phyloP scores from a whole-genome alignment of 2,329 filamentous ascomycete species.

The Pseudogymnoascus verrucosus region DNA sequence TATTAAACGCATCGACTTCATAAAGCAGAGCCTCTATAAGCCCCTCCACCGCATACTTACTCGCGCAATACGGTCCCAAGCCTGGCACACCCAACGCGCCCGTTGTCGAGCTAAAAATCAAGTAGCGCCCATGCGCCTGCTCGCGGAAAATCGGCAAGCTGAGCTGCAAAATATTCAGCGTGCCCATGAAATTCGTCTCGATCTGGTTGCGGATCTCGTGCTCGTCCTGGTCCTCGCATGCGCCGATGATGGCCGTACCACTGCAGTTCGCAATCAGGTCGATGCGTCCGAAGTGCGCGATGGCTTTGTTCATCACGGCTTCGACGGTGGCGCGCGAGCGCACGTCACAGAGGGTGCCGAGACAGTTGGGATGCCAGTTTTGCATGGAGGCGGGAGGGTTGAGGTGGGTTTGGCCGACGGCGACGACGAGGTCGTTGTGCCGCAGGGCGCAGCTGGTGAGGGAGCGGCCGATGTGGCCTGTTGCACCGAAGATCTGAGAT shows the following conservation, averaged over 20 bases:
- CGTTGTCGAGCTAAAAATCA: conserved; percentile 90
- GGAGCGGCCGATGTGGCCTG: conserved; percentile 92
- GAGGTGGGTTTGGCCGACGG: conserved; percentile 77
- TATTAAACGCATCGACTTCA: conserved; percentile 83
- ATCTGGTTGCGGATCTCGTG: conserved; percentile 93
- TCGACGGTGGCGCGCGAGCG: conserved; percentile 71
- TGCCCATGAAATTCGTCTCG: conserved; percentile 96
- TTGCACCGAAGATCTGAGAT: conserved; percentile 77
- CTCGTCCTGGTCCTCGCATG: conserved; percentile 95
- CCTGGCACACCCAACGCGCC: conserved; percentile 92
- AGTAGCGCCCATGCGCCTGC: conserved; percentile 68
- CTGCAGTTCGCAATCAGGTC: conserved; percentile 92
- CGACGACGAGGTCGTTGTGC: conserved; percentile 75
- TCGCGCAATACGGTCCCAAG: conserved; percentile 88
- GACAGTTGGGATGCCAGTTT: conserved; percentile 60
- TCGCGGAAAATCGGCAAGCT: conserved; percentile 81
- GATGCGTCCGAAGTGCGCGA: conserved; percentile 69
- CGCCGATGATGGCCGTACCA: conserved; percentile 89
- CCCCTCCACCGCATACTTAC: conserved; percentile 94
- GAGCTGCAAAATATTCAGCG: conserved; percentile 83
- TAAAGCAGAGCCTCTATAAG: conserved; percentile 95
- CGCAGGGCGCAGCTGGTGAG: conserved; percentile 74
- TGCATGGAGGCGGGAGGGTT: conserved; percentile 66
- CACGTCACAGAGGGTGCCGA: conserved; percentile 85
- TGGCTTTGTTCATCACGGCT: conserved; percentile 59